phyloP scores from a whole-genome alignment of 1,139 yeast species.

The Pneumocystis oryctolagi region DNA sequence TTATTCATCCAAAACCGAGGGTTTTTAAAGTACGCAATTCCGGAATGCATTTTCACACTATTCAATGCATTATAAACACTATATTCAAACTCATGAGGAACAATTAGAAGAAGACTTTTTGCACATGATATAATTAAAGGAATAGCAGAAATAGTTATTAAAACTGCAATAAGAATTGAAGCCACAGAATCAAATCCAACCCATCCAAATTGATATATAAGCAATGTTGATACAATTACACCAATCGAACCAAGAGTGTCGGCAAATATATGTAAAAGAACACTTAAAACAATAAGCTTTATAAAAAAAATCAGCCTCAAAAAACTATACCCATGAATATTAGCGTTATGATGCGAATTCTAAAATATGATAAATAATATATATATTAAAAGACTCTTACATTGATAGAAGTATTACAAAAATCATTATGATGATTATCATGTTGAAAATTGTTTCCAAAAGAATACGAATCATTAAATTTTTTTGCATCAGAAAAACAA shows the following conservation, averaged over 20 bases:
- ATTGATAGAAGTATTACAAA: conserved; percentile 16
- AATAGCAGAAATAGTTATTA: conserved; percentile 66
- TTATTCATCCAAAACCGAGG: conserved; percentile 81
- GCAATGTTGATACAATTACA: conserved; percentile 68
- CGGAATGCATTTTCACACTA: neutral
- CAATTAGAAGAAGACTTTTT: conserved; percentile 47
- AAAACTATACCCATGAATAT: conserved; percentile 59
- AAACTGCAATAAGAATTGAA: conserved; percentile 66
- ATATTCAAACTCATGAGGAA: neutral
- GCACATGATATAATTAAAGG: conserved; percentile 78
- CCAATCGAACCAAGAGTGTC: conserved; percentile 96
- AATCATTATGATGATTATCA: conserved; percentile 12
- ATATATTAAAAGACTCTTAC: conserved; percentile 13
- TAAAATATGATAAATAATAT: neutral
- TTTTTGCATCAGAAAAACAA: neutral
- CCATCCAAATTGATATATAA: conserved; percentile 33
- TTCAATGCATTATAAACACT: neutral
- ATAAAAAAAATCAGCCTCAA: neutral
- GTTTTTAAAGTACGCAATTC: conserved; percentile 51
- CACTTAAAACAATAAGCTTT: neutral
- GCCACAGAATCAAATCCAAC: conserved; percentile 82
- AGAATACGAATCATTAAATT: conserved; percentile 2
- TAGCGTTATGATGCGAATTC: conserved; percentile 40
- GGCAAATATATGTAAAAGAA: conserved; percentile 80
- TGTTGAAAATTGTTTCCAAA: conserved; percentile 19